Evolutionary conservation across 768 basidiomycete species (phyloP).

Genomic region (Hygrocybe coccinea): DNA sequence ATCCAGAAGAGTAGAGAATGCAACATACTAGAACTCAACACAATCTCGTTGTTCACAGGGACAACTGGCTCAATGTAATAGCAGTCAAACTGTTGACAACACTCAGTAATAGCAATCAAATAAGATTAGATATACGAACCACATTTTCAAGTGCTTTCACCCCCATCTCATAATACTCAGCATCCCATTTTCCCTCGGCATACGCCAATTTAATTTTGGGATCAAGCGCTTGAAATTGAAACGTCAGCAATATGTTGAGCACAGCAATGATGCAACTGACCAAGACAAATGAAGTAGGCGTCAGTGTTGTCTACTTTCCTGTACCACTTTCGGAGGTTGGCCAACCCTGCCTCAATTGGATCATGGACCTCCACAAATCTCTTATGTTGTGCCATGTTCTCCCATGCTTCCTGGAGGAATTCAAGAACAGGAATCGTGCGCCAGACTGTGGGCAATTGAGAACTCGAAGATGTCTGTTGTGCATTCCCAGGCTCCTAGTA

Average conservation of each 20-base stretch:
- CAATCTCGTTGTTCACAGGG: too few species aligned
- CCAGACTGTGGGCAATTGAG: conserved; percentile 14
- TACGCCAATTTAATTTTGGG: conserved; percentile 14
- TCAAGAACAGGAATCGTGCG: conserved; percentile 14
- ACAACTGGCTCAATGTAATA: background rate
- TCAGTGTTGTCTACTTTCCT: conserved; percentile 9
- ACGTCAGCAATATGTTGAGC: background rate
- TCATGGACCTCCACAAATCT: conserved; percentile 8
- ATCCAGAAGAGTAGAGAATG: background rate
- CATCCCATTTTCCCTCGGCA: conserved; percentile 12
- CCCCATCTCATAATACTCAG: conserved; percentile 1
- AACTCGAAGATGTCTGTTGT: conserved; percentile 13
- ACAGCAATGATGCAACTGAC: conserved; percentile 1
- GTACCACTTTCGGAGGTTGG: conserved; percentile 7
- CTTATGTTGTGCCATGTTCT: conserved; percentile 9
- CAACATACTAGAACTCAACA: background rate
- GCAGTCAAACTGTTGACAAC: background rate
- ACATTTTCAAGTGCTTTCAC: background rate
- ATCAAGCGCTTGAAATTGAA: conserved; percentile 6
- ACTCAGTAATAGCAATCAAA: background rate
- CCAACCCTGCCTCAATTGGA: conserved; percentile 8
- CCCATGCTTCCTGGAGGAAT: conserved; percentile 16
- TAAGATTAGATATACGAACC: background rate
- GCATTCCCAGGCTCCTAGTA: conserved; percentile 15
- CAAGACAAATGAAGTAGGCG: conserved; percentile 14